These are phyloP conservation scores for Centrapalus pauciflorus DNA, from an alignment of 129 eudicot species.

Conservation along the genomic window DNA sequence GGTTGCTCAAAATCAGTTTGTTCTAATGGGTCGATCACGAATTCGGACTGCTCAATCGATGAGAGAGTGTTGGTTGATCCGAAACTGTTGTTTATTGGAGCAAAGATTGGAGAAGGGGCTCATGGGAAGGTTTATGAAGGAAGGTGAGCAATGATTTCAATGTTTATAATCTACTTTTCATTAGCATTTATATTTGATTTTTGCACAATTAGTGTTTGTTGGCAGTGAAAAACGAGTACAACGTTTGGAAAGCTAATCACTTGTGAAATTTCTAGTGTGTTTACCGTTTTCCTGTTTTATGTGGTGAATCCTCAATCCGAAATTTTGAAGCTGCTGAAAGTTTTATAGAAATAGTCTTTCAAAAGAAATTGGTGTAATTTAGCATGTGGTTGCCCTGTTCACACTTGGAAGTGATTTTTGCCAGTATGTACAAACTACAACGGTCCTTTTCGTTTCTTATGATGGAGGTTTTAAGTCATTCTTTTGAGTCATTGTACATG, in stretches of 20 bases:
- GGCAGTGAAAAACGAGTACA: background rate
- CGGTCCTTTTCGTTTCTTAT: background rate
- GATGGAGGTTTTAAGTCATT: background rate
- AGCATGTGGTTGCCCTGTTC: constrained; percentile 1
- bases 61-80: constrained; percentile 83
- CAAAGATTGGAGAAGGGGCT: constrained; percentile 90
- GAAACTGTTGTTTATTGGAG: constrained; percentile 66
- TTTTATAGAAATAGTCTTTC: background rate
- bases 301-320: background rate
- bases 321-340: background rate
- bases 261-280: background rate
- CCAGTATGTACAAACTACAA: background rate
- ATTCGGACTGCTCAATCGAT: constrained; percentile 51
- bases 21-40: constrained; percentile 49
- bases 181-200: constrained; percentile 14
- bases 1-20: constrained; percentile 38
- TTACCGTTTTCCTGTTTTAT: background rate
- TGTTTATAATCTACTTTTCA: background rate
- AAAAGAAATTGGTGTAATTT: constrained; percentile 6
- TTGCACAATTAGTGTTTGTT: background rate
- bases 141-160: constrained; percentile 42
- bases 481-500: background rate
- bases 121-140: constrained; percentile 95
- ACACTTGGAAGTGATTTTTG: background rate
- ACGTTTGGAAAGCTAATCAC: background rate